phyloP scores from a whole-genome alignment of 1,284 basidiomycete species.

The Malassezia furfur region DNA sequence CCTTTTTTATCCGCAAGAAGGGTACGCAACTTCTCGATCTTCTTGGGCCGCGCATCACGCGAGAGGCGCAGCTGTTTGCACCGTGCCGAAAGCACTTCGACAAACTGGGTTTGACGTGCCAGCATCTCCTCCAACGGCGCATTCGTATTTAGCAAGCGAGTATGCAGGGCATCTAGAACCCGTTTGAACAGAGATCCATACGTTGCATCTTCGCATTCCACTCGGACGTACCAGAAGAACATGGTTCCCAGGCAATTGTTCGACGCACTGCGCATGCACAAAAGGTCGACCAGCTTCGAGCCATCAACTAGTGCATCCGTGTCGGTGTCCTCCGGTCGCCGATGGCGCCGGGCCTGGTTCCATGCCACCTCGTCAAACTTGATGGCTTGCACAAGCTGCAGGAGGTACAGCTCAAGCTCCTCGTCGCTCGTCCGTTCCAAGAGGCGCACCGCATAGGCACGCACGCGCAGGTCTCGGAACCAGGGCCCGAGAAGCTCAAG shows the following conservation, averaged over 20 bases:
- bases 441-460: constrained; percentile 86
- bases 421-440: constrained; percentile 87
- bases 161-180: constrained; percentile 58
- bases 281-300: constrained; percentile 53
- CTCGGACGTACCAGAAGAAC: constrained; percentile 94
- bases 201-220: constrained; percentile 65
- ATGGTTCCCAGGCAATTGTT: constrained; percentile 80
- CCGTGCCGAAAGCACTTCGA: constrained; percentile 66
- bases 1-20: constrained; percentile 77
- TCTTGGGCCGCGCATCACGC: constrained; percentile 87
- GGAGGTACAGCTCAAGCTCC: constrained; percentile 83
- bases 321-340: constrained; percentile 1
- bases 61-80: constrained; percentile 77
- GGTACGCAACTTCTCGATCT: constrained; percentile 83
- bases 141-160: neutral
- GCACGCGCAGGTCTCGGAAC: constrained; percentile 79
- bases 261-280: constrained; percentile 71
- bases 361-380: constrained; percentile 52
- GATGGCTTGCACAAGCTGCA: constrained; percentile 93
- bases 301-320: neutral
- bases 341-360: neutral
- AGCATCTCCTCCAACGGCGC: constrained; percentile 1
- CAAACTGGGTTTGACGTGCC: constrained; percentile 66
- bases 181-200: constrained; percentile 83
- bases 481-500: constrained; percentile 79